Base-by-base conservation (phyloP, 2,329 filamentous ascomycete genomes). In the Helotiales sp. region DNA sequence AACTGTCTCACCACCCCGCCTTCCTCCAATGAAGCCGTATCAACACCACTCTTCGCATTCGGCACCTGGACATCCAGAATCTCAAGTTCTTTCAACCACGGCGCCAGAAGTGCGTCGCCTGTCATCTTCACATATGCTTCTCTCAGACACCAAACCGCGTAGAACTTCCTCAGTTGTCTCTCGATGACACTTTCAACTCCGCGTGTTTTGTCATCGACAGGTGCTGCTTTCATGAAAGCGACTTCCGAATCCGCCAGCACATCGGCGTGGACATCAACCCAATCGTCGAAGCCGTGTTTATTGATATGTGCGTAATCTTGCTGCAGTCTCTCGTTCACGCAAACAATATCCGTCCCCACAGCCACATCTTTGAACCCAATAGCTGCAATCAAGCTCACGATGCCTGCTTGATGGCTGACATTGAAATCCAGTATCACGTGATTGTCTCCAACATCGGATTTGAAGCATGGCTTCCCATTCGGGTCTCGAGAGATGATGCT, bases 41-140 rank as follows among this genome's bases (percentile, higher is more conserved):
- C 26, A 13, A 68, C 17, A 1, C n/a, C 30, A 10, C 66, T 28
- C 17, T 63, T 67, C 3, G 70, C 59, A 37, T 47, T 55, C 30
- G 75, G 75, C 15, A 68, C 59, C 28, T 71, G 69, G 3, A 92
- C 90, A 58, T 83, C 80, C 66, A 83, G 81, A 75, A 95, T 92
- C 73, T 93, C 89, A 8, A 94, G 80, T 59, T 91, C 86, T 60
- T 81, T 81, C 58, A 95, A 82, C 92, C 92, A 95, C 3, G 83
- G 82, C 0, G 92, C 92, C 8, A 93, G 82, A 66, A 95, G 82
- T 0, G 91, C 92, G 74, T 94, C 91, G 28, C 92, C 92, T 32
- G 91, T 91, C 81, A 95, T 88, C 85, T 94, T 95, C 78, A 94
- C 89, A 76, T 92, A 94, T 0, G 91, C 89, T 80, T 95, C 92